phyloP scores from a whole-genome alignment of 2,329 filamentous ascomycete species.

The Sporothrix dimorphospora region DNA sequence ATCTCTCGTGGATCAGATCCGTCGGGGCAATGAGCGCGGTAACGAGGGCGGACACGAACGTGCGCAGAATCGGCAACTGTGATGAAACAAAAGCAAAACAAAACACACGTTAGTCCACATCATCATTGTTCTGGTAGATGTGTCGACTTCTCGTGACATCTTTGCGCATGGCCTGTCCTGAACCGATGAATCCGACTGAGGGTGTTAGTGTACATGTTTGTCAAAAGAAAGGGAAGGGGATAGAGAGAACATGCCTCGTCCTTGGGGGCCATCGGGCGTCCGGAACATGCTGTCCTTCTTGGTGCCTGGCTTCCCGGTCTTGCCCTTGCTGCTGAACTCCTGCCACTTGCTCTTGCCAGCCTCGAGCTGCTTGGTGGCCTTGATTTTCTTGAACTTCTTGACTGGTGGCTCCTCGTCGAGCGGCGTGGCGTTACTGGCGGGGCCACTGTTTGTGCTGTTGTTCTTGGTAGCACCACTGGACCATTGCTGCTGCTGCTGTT shows the following conservation, averaged over 20 bases:
- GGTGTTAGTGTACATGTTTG: constrained; percentile 36
- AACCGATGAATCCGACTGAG: constrained; percentile 92
- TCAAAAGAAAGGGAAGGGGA: background rate
- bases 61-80: constrained; percentile 25
- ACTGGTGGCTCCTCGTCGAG: constrained; percentile 67
- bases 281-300: constrained; percentile 98
- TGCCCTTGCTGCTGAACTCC: constrained; percentile 81
- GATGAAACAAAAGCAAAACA: background rate
- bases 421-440: background rate
- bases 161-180: constrained; percentile 93
- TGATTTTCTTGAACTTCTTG: constrained; percentile 85
- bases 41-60: background rate
- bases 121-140: constrained; percentile 78
- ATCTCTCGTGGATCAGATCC: no score
- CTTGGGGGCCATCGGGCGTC: constrained; percentile 82
- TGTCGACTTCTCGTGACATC: constrained; percentile 81
- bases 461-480: constrained; percentile 31
- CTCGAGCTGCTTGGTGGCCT: constrained; percentile 88
- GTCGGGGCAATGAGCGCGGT: background rate
- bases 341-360: constrained; percentile 93
- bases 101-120: constrained; percentile 61
- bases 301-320: constrained; percentile 61
- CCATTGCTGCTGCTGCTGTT: constrained; percentile 42
- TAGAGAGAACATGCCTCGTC: constrained; percentile 67
- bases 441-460: background rate